Evolutionary conservation across 192 early-diverging fungal genomes (phyloP).

Genomic region (Glomus cerebriforme): DNA sequence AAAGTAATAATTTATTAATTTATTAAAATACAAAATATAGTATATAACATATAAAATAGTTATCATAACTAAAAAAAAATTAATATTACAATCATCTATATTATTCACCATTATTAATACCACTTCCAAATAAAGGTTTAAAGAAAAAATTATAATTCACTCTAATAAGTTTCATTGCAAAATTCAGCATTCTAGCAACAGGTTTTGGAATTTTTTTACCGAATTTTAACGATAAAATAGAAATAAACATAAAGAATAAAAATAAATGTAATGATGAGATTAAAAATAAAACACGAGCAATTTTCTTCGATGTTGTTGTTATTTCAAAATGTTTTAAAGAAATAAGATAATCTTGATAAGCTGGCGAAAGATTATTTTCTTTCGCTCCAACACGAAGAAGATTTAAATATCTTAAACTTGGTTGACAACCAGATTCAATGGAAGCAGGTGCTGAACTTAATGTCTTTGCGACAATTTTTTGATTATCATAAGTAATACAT

Average conservation of each 20-base stretch:
- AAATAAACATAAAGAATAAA: conserved; percentile 4
- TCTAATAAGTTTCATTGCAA: not conserved
- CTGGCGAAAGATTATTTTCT: conserved; percentile 33
- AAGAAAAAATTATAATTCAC: not conserved
- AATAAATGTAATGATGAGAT: conserved; percentile 20
- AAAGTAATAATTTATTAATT: too few relatives aligned
- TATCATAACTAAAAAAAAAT: too few relatives aligned
- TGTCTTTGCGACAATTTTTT: conserved; percentile 34
- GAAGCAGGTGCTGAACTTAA: conserved; percentile 34
- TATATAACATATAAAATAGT: too few relatives aligned
- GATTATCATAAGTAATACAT: conserved; percentile 29
- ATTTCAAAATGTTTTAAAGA: conserved; percentile 37
- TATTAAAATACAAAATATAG: too few relatives aligned
- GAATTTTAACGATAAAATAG: not conserved
- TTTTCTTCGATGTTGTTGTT: conserved; percentile 23
- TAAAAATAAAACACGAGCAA: conserved; percentile 26
- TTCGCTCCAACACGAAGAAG: conserved; percentile 37
- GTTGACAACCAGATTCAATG: conserved; percentile 34
- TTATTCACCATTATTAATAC: not conserved
- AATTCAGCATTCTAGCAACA: not conserved
- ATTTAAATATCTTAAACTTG: conserved; percentile 34
- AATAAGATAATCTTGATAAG: conserved; percentile 37
- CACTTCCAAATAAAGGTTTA: conserved; percentile 25
- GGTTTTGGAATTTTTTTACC: not conserved
- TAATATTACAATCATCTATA: too few relatives aligned